A percentile compares a stretch with the other conserved stretches of the same genome.
These are phyloP conservation scores for Coprinopsis cinerea DNA, from an alignment of 768 basidiomycete species.

Conservation along the genomic window DNA sequence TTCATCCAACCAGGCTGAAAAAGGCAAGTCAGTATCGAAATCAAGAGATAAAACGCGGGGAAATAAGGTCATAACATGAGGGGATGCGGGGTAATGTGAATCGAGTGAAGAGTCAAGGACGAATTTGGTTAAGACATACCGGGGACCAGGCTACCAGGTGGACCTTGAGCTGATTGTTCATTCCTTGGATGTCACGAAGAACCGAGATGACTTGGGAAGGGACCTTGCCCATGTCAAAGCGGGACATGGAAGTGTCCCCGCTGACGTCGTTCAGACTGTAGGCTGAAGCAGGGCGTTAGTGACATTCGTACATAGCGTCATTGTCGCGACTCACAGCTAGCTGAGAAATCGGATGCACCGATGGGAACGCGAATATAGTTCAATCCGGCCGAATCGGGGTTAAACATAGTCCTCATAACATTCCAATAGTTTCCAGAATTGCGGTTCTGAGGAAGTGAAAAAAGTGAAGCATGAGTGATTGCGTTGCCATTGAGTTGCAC, in stretches of 20 bases:
- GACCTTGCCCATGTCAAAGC: constrained; percentile 51
- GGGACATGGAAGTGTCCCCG: constrained; percentile 52
- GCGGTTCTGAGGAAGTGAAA: constrained; percentile 40
- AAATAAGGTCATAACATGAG: too few species aligned
- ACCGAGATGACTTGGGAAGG: constrained; percentile 62
- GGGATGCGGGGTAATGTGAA: too few species aligned
- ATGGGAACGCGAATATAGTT: constrained; percentile 65
- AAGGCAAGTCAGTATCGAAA: neutral
- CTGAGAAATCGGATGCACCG: constrained; percentile 72
- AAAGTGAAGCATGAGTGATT: neutral
- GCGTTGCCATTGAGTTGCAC: neutral
- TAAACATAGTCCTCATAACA: constrained; percentile 54
- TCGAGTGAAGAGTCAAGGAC: neutral
- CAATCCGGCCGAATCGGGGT: constrained; percentile 62
- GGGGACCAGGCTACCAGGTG: constrained; percentile 60
- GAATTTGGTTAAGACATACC: constrained; percentile 29
- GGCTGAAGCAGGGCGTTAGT: constrained; percentile 24
- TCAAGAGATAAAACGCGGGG: constrained; percentile 5
- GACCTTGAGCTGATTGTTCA: constrained; percentile 39
- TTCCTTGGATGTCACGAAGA: constrained; percentile 54
- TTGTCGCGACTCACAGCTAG: constrained; percentile 32
- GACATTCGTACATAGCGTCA: constrained; percentile 1
- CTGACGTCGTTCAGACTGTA: constrained; percentile 64
- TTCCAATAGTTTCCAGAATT: constrained; percentile 54
- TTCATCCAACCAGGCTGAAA: constrained; percentile 78